These are phyloP conservation scores for Zoysia matrella DNA, from an alignment of 202 grass and related monocot species.

Conservation along the genomic window DNA sequence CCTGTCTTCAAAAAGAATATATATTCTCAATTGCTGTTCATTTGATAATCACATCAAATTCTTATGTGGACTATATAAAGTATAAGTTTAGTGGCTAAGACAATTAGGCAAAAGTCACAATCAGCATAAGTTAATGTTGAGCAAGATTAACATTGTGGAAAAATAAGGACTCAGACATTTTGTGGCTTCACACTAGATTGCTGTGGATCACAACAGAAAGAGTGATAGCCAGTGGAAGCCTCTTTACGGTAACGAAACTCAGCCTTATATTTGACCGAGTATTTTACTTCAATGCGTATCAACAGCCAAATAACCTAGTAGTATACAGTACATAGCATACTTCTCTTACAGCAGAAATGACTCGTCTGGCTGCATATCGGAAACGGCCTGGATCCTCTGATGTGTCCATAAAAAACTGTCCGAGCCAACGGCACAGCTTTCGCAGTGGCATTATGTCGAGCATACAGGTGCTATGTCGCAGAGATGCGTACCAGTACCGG, in stretches of 20 bases:
- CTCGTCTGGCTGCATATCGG: background rate
- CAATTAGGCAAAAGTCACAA: background rate
- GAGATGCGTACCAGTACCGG: conserved; percentile 51
- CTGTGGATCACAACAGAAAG: background rate
- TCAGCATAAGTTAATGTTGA: background rate
- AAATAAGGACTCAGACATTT: background rate
- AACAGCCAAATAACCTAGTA: background rate
- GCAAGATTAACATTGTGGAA: background rate
- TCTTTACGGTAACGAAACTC: background rate
- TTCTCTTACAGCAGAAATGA: too few species aligned
- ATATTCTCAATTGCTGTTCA: background rate
- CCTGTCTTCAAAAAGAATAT: background rate
- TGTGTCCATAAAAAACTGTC: background rate
- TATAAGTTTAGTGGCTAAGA: background rate
- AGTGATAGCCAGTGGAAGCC: background rate
- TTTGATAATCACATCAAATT: conserved; percentile 7
- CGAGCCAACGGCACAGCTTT: background rate
- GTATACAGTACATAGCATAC: too few species aligned
- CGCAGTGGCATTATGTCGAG: background rate
- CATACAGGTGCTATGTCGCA: background rate
- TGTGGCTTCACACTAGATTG: background rate
- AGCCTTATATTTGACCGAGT: background rate
- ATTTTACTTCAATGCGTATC: background rate
- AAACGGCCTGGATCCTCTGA: background rate
- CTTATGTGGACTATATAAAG: background rate